These are phyloP conservation scores for Talaromyces liani DNA, from an alignment of 495 filamentous ascomycete species.

Conservation along the genomic window DNA sequence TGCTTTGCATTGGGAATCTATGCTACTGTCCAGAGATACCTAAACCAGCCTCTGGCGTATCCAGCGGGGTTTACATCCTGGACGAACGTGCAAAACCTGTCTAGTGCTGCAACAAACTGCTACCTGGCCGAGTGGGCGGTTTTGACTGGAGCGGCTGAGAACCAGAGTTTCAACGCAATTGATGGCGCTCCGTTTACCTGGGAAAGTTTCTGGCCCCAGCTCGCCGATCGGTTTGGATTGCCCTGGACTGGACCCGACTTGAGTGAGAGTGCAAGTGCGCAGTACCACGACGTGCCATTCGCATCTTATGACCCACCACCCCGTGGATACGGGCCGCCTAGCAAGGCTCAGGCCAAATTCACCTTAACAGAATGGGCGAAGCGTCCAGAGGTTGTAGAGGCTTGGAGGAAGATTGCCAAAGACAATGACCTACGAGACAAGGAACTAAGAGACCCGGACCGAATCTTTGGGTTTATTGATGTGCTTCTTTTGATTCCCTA, in stretches of 20 bases:
- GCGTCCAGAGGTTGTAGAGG: constrained; percentile 31
- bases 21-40: constrained; percentile 31
- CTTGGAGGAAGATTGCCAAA: constrained; percentile 25
- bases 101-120: constrained; percentile 32
- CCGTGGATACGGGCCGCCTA: constrained; percentile 29
- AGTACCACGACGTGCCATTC: constrained; percentile 1
- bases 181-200: constrained; percentile 36
- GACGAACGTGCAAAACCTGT: constrained; percentile 31
- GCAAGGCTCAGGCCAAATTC: constrained; percentile 25
- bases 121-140: constrained; percentile 47
- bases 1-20: constrained; percentile 41
- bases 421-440: constrained; percentile 11
- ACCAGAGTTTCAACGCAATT: constrained; percentile 39
- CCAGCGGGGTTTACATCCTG: constrained; percentile 33
- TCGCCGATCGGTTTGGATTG: constrained; percentile 37
- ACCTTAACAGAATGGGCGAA: constrained; percentile 38
- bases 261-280: constrained; percentile 14
- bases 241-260: constrained; percentile 18
- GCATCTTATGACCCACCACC: constrained; percentile 22
- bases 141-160: constrained; percentile 23
- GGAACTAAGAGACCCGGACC: constrained; percentile 8
- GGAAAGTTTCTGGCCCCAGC: constrained; percentile 35
- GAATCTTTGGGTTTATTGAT: constrained; percentile 8
- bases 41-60: constrained; percentile 29
- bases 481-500: constrained; percentile 5